Base-by-base conservation (phyloP, 805 yeast genomes). In the Barnettozyma wickerhamii region DNA sequence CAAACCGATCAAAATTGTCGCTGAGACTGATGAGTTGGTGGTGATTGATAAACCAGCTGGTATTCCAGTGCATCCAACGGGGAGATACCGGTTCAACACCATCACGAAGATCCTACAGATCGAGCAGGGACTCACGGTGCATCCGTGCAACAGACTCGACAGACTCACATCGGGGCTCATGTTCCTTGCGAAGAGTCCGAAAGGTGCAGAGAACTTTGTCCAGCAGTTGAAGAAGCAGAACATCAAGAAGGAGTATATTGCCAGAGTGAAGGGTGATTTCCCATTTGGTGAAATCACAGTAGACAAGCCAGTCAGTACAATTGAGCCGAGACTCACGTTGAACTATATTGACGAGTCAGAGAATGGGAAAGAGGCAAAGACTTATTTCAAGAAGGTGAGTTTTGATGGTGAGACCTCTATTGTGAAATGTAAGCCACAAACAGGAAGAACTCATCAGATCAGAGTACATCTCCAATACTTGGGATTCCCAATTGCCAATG, bases 391-490 rank as follows among this genome's bases (percentile, higher is more conserved):
- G 32, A 51, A 47, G 28, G 35, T 54, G 24, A 47, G 52, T 14
- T 48, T 41, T 20, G 59, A 54, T 39, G 56, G 56, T 7, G 38
- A 65, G 60, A 42, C 69, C 85, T 35, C 64, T 84, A 71, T 93
- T 20, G 96, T 93, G 4, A 70, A 78, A 45, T 91, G 98, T 62
- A 74, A 69, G 49, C 99, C 99, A 1, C 64, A 74, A 14, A 91
- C 99, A 0, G 99, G 99, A 0, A 71, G 99, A 56, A 88, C 97
- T 0, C 99, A 91, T 60, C 99, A 91, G 59, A 89, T 93, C 37
- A 69, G 99, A 45, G 95, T 93, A 1, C 99, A 93, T 65, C 64
- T 93, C 42, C 96, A 90, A 62, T 83, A 71, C 49, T 52, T 93
- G n/a, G 97, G 97, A 0, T 74, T 69, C 55, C 96, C 98, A 0